Conservation (phyloP, 768 basidiomycete genomes). For the Suillus brevipes region DNA sequence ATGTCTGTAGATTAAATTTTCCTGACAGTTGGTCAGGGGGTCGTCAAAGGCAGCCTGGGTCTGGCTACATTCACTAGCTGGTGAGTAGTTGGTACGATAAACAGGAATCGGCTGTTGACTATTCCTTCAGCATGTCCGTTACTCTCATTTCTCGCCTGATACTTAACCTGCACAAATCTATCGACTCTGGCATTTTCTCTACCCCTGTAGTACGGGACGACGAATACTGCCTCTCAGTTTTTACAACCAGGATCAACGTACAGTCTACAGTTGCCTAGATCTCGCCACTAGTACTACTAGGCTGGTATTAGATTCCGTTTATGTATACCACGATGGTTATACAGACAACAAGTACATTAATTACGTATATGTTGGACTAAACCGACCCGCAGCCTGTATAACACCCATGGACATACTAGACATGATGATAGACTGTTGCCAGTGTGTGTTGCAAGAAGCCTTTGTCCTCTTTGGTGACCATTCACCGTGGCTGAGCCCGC, state of each 20-base stretch:
- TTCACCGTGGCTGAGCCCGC: background rate
- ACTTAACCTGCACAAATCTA: slow-evolving; percentile 53
- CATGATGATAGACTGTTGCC: background rate
- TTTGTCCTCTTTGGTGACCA: background rate
- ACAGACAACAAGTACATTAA: background rate
- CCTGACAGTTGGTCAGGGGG: background rate
- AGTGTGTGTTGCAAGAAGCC: background rate
- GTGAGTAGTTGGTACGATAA: slow-evolving; percentile 27
- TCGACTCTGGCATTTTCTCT: slow-evolving; percentile 16
- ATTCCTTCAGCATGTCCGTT: slow-evolving; percentile 42
- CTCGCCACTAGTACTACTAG: background rate
- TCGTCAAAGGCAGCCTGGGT: slow-evolving; percentile 41
- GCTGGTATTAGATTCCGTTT: background rate
- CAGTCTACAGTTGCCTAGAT: background rate
- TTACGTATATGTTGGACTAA: background rate
- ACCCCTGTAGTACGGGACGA: background rate
- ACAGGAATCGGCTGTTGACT: background rate
- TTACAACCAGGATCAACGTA: background rate
- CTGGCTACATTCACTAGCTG: slow-evolving; percentile 51
- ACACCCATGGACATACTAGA: background rate
- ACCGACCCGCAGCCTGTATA: background rate
- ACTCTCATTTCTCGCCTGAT: slow-evolving; percentile 57
- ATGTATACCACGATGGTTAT: background rate
- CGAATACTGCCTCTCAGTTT: background rate
- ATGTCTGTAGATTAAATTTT: background rate